These are phyloP conservation scores for Pyrenopolyporus hunteri DNA, from an alignment of 495 filamentous ascomycete genomes.

Conservation along the genomic window DNA sequence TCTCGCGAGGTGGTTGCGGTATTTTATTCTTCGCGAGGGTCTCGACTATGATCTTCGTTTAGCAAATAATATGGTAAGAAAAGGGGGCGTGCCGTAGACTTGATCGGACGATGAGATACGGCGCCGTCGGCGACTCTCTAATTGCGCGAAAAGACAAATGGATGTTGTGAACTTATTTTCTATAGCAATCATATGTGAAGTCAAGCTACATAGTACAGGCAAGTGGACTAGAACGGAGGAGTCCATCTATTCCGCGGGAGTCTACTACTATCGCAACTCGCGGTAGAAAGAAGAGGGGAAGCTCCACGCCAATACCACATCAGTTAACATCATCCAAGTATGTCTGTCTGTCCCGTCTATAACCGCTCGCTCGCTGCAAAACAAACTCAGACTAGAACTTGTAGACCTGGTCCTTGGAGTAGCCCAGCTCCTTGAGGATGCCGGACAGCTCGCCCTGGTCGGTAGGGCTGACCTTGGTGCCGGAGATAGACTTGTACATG, in stretches of 20 bases:
- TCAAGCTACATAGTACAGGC: conserved; percentile 14
- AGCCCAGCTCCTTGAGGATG: conserved; percentile 86
- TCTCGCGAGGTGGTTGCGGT: too few species aligned
- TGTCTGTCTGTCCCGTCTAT: too few species aligned
- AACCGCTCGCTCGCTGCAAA: not conserved
- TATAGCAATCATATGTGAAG: not conserved
- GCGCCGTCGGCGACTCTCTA: not conserved
- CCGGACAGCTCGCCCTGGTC: conserved; percentile 93
- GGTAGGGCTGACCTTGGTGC: conserved; percentile 81
- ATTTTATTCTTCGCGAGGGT: too few species aligned
- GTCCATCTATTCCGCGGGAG: conserved; percentile 6
- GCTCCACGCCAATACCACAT: conserved; percentile 1
- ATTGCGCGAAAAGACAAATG: not conserved
- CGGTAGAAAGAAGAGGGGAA: not conserved
- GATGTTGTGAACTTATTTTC: not conserved
- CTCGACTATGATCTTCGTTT: too few species aligned
- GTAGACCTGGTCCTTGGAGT: conserved; percentile 91
- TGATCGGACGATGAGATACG: not conserved
- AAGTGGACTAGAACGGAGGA: not conserved
- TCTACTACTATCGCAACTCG: too few species aligned
- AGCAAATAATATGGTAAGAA: conserved; percentile 10
- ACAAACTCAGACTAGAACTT: conserved; percentile 72
- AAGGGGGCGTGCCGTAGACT: conserved; percentile 7
- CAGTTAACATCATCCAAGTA: too few species aligned
- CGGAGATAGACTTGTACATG: conserved; percentile 91